These are phyloP conservation scores for Proliferodiscus dingleyae DNA, from an alignment of 2,329 filamentous ascomycete species.

Conservation along the genomic window DNA sequence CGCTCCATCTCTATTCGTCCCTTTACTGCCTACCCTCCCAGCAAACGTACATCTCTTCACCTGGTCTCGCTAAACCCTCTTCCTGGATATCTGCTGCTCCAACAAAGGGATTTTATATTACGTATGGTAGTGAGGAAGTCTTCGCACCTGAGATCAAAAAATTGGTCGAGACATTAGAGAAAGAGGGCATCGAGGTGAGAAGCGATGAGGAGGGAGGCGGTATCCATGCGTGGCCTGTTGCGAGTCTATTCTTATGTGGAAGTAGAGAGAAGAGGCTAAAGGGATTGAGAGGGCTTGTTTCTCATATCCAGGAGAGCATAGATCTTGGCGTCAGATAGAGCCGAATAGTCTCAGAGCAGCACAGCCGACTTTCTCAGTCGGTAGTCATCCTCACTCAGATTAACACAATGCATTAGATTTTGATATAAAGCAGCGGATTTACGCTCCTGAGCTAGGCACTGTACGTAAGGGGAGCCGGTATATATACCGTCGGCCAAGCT, in stretches of 20 bases:
- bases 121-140: constrained; percentile 74
- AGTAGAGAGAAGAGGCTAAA: constrained; percentile 45
- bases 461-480: no score
- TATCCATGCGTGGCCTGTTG: constrained; percentile 81
- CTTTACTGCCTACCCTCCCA: constrained; percentile 56
- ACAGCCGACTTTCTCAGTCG: no score
- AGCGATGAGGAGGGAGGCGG: constrained; percentile 55
- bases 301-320: constrained; percentile 20
- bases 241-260: constrained; percentile 49
- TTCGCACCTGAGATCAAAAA: constrained; percentile 65
- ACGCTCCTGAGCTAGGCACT: no score
- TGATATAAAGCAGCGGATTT: no score
- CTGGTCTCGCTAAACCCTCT: constrained; percentile 57
- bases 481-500: no score
- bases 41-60: constrained; percentile 50
- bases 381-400: no score
- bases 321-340: background rate
- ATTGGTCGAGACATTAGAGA: constrained; percentile 51
- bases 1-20: constrained; percentile 63
- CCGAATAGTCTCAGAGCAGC: no score
- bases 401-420: no score
- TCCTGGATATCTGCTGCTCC: constrained; percentile 68
- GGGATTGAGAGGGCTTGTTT: constrained; percentile 43
- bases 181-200: constrained; percentile 43
- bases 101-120: constrained; percentile 60